Evolutionary conservation across 2,329 filamentous ascomycete species (phyloP), one percentile per base, ranked within the genome.

Genomic region (Alternaria infectoria): DNA sequence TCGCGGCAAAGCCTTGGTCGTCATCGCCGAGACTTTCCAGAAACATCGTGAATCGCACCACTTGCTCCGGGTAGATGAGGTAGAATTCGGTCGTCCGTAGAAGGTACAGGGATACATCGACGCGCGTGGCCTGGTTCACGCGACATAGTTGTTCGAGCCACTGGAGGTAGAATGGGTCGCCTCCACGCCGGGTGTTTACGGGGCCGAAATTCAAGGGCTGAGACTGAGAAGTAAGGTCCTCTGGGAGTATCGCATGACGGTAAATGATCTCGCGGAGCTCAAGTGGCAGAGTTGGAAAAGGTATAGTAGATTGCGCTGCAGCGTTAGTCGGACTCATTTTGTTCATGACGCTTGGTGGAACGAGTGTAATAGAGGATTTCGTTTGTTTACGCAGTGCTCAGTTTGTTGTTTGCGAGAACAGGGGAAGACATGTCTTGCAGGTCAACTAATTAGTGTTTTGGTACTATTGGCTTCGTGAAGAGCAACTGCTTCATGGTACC

Each of bases 191-290:
- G 50, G 25, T 19, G 19, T 62, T 50, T 30, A 45, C 57, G 25
- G 25, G 46, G 23, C 57, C 54, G 52, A 64, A 21, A 15, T 26
- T 46, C n/a, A 57, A 7, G 11, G 45, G 13, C 21, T 40, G 25
- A 30, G n/a, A 47, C 12, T 25, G 44, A 28, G 30, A 21, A 40
- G 43, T 49, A 40, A 25, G 9, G 36, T 40, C 43, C 17, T 19
- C 19, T 40, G 36, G 54, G 7, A 49, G 32, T 15, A 58, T 21
- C 3, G 32, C 54, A 21, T 46, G 40, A 3, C 8, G 10, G 51
- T 62, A 65, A 15, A 62, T 59, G 7, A 36, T 47, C 13, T 57
- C 55, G 21, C 63, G 56, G 8, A 62, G 44, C 30, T 66, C 57
- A 8, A 56, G 26, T n/a, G 59, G 62, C 5, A 65, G 26, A 12